Base-by-base conservation (phyloP, 306 rosid genomes). In the Sesbania bispinosa region DNA sequence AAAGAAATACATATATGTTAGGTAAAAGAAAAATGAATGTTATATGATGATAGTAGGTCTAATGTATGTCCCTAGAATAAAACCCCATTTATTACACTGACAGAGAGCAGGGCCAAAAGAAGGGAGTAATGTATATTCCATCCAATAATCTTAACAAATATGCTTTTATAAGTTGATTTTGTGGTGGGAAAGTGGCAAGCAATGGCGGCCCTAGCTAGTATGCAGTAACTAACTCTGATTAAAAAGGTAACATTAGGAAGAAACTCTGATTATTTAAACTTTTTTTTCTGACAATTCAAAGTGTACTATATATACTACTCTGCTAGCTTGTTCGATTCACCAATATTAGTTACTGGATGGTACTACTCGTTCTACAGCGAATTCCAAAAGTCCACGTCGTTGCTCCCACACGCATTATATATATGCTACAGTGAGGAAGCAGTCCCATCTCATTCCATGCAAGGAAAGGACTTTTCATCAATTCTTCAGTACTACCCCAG, bases 371-470 rank as follows among this genome's bases (percentile, higher is more conserved):
- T n/a, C n/a, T n/a, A n/a, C n/a, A n/a, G 63, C 14, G 1, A 16
- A 55, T 59, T 30, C 63, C 19, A 16, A 27, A 48, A 5, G 58
- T 77, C 76, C 29, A 58, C 69, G 38, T 77, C 67, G 6, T 27
- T 69, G 59, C 47, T 39, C 13, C 29, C 38, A 15, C n/a, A n/a
- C n/a, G n/a, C 53, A 54, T 29, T n/a, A n/a, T 71, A 33, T 62
- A 53, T 77, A 77, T 29, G 77, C 68, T 78, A 78, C 78, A 71
- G 82, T 71, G 60, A 62, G 53, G 42, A 21, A 50, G 45, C 41
- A n/a, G n/a, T n/a, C n/a, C n/a, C n/a, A n/a, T n/a, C n/a, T n/a
- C 6, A 19, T n/a, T 23, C 33, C 16, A 36, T 62, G 79, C 55
- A 39, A 2, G 10, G 13, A 13, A 38, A 38, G 39, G 10, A 1